These are phyloP conservation scores for Tetrapyrgos nigripes DNA, from an alignment of 1,284 basidiomycete species.

Conservation along the genomic window DNA sequence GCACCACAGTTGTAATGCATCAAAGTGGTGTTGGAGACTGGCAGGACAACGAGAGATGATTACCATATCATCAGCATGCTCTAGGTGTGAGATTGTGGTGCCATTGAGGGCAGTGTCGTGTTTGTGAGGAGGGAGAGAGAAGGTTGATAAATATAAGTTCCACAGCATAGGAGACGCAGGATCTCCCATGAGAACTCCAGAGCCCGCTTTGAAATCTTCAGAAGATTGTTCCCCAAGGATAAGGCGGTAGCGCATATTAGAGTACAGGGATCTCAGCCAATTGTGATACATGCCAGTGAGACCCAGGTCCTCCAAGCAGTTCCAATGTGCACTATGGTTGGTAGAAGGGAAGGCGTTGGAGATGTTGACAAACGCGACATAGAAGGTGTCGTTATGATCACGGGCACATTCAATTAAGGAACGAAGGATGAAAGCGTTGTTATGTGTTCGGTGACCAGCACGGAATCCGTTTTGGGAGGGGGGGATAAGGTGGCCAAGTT, in stretches of 20 bases:
- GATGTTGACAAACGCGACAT: constrained; percentile 19
- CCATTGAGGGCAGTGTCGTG: too few relatives aligned
- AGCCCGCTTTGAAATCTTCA: not conserved
- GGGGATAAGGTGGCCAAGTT: not conserved
- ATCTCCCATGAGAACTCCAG: not conserved
- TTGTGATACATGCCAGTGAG: constrained; percentile 8
- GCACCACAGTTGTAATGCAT: not conserved
- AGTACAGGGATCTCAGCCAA: constrained; percentile 6
- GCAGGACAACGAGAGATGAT: too few relatives aligned
- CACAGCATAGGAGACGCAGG: too few relatives aligned
- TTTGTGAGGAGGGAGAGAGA: too few relatives aligned
- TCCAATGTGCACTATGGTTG: constrained; percentile 6
- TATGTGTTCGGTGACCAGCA: not conserved
- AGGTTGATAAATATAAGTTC: too few relatives aligned
- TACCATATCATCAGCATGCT: too few relatives aligned
- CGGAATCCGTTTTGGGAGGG: constrained; percentile 9
- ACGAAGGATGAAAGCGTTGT: not conserved
- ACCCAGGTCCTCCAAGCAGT: not conserved
- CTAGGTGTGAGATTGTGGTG: too few relatives aligned
- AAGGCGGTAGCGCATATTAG: not conserved
- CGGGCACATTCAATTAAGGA: constrained; percentile 17
- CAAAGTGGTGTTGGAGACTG: too few relatives aligned
- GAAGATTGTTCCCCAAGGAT: not conserved
- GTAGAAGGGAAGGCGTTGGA: constrained; percentile 23
- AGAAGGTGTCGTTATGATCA: constrained; percentile 6